Evolutionary conservation across 805 yeast species (phyloP).

Genomic region (Candida ovalis): DNA sequence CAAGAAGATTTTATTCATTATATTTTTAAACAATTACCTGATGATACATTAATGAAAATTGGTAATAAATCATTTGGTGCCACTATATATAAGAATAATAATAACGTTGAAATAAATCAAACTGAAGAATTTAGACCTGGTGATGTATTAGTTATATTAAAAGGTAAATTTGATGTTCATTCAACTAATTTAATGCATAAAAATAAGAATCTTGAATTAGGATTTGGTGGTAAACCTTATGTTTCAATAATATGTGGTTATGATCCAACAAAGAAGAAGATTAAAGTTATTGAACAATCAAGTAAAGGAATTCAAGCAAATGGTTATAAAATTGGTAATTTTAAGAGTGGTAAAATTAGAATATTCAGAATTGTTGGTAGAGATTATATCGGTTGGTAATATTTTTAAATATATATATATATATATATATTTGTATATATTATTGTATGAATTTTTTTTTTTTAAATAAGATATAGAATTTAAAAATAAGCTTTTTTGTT

Average conservation of each 20-base stretch:
- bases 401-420: not conserved
- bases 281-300: conserved; percentile 61
- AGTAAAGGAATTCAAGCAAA: conserved; percentile 52
- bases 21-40: conserved; percentile 36
- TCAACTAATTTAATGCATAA: conserved; percentile 36
- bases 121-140: conserved; percentile 73
- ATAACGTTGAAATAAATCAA: conserved; percentile 46
- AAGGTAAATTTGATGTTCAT: conserved; percentile 70
- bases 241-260: conserved; percentile 64
- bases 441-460: not conserved
- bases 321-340: conserved; percentile 64
- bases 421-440: not conserved
- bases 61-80: conserved; percentile 73
- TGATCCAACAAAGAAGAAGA: conserved; percentile 68
- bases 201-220: conserved; percentile 44
- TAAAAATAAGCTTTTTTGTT: too few species aligned
- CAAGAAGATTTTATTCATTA: conserved; percentile 32
- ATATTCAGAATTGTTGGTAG: conserved; percentile 79
- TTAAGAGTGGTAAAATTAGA: conserved; percentile 74
- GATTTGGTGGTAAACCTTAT: conserved; percentile 48
- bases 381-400: conserved; percentile 69
- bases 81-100: conserved; percentile 57
- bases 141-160: conserved; percentile 73
- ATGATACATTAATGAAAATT: conserved; percentile 37
- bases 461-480: too few species aligned